Percentiles rank a stretch among this genome's conserved stretches.
phyloP scores from a whole-genome alignment of 2,329 filamentous ascomycete species.

The Ophioceras dolichostomum region DNA sequence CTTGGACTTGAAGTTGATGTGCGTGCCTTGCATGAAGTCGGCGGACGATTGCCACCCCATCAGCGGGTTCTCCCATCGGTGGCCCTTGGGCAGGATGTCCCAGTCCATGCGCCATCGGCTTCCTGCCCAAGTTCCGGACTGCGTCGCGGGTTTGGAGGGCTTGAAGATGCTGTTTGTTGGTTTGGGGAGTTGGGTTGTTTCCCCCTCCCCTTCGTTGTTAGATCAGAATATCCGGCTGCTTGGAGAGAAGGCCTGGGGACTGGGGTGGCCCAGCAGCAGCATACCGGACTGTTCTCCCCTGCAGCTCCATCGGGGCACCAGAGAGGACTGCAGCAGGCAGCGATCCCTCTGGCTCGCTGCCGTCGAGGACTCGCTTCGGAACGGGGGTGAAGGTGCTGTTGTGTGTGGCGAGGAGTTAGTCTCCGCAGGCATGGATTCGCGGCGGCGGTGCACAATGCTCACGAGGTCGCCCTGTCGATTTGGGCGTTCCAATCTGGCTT shows the following conservation, averaged over 20 bases:
- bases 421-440: not conserved
- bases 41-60: slow-evolving; percentile 98
- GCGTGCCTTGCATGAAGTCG: slow-evolving; percentile 89
- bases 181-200: not conserved
- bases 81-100: slow-evolving; percentile 84
- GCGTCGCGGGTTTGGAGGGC: slow-evolving; percentile 86
- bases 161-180: slow-evolving; percentile 64
- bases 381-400: slow-evolving; percentile 78
- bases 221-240: not conserved
- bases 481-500: slow-evolving; percentile 71
- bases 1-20: slow-evolving; percentile 82
- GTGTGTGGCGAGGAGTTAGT: no score
- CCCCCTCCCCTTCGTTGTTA: no score
- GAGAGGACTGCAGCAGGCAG: slow-evolving; percentile 79
- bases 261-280: slow-evolving; percentile 9
- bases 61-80: slow-evolving; percentile 95
- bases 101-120: slow-evolving; percentile 96
- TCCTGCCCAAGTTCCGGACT: slow-evolving; percentile 78
- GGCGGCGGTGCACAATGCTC: slow-evolving; percentile 20
- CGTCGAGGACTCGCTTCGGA: slow-evolving; percentile 80
- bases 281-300: slow-evolving; percentile 88
- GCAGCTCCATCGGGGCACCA: slow-evolving; percentile 84
- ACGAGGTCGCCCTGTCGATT: slow-evolving; percentile 88
- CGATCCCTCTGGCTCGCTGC: slow-evolving; percentile 65
- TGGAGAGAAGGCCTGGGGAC: not conserved